Base-by-base conservation (phyloP, 2,329 filamentous ascomycete genomes). In the Diaporthe citrichinensis region DNA sequence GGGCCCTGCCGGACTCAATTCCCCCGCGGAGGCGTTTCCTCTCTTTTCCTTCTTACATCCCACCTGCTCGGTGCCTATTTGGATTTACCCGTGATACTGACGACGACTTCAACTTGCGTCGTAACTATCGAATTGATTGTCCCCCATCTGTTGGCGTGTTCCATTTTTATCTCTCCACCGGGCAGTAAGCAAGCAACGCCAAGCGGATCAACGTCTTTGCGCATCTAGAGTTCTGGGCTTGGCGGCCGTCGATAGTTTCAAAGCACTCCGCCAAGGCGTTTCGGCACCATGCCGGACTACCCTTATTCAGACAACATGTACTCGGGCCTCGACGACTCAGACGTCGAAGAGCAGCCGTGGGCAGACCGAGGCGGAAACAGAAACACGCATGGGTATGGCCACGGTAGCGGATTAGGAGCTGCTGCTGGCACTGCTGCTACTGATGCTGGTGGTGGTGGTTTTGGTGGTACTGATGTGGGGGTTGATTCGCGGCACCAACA, bases 251-350 rank as follows among this genome's bases (percentile, higher is more conserved):
- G 49, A 76, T 73, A 78, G 77, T 78, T 76, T 78, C 75, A 77
- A 71, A 67, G 58, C 73, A 51, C 71, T 44, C 72, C 76, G 78
- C 77, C 78, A 77, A 77, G 77, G 57, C 44, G 76, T 77, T 76
- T 77, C 71, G 75, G 78, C 79, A 82, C 79, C 81, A 89, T 88
- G 87, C 81, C 86, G 71, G 36, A 46, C 53, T 80, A 81, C 41
- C 85, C 85, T n/a, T 87, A 88, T 81, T 85, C 87, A 36, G 87
- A 88, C 80, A 84, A 87, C 77, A 80, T 88, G 76, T 87, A 88
- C 82, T 86, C 86, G 41, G 76, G 75, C 57, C 55, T 78, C 75
- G 83, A 81, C 76, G 84, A 81, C 67, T 79, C 74, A 68, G 76
- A 77, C 49, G 71, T 44, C 71, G 71, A 76, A 36, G 75, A 76